Evolutionary conservation across 129 eudicot species (phyloP).

Genomic region (Flaveria brownii): DNA sequence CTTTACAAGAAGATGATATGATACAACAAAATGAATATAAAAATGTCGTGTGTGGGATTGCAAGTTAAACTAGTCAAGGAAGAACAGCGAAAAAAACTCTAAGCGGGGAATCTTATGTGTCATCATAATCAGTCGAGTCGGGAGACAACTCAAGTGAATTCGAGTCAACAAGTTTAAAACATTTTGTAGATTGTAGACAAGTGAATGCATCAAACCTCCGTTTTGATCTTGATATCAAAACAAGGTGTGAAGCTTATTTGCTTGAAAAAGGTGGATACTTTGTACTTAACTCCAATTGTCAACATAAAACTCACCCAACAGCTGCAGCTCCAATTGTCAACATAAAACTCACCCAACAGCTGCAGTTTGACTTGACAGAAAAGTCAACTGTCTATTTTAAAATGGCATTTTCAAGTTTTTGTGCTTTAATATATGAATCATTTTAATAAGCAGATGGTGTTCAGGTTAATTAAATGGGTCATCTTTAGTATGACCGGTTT

Average conservation of each 20-base stretch:
- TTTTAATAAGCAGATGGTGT: too few species aligned
- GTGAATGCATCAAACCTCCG: neutral
- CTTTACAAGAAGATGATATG: neutral
- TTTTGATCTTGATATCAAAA: neutral
- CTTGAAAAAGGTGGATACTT: neutral
- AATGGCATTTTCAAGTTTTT: too few species aligned
- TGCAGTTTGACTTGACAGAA: neutral
- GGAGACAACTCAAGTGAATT: too few species aligned
- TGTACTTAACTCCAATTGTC: neutral
- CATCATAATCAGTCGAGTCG: too few species aligned
- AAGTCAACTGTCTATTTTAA: too few species aligned
- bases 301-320: neutral
- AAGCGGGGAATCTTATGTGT: neutral
- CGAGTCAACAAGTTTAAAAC: too few species aligned
- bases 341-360: neutral
- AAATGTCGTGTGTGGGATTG: neutral
- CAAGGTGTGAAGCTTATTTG: neutral
- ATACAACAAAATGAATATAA: neutral
- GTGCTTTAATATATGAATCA: too few species aligned
- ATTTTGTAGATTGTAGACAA: too few species aligned
- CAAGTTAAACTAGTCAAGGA: neutral
- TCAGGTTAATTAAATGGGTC: too few species aligned
- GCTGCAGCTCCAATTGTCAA: neutral
- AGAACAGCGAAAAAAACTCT: neutral
- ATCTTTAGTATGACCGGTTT: too few species aligned